These are phyloP conservation scores for Thielaviopsis euricoi DNA, from an alignment of 2,329 filamentous ascomycete species.

Conservation along the genomic window DNA sequence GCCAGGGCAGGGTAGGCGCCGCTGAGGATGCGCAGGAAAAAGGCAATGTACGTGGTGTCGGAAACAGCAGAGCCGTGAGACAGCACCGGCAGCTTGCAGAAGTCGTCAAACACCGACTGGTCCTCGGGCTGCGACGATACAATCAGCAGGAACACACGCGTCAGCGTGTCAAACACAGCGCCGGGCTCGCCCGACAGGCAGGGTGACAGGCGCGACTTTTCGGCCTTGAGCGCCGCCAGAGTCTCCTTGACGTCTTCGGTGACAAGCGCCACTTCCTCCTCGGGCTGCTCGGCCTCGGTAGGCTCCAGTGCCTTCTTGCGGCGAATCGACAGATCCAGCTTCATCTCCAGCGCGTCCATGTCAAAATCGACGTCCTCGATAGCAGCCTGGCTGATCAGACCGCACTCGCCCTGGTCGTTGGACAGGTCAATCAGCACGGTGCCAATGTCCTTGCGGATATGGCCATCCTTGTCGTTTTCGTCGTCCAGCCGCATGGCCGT, in stretches of 20 bases:
- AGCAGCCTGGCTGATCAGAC: slow-evolving; percentile 48
- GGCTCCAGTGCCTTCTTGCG: slow-evolving; percentile 33
- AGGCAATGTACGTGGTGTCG: slow-evolving; percentile 53
- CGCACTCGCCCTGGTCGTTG: slow-evolving; percentile 39
- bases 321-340: slow-evolving; percentile 53
- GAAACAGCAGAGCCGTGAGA: slow-evolving; percentile 36
- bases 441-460: slow-evolving; percentile 46
- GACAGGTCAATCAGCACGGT: slow-evolving; percentile 50
- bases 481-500: slow-evolving; percentile 42
- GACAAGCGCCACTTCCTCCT: slow-evolving; percentile 23
- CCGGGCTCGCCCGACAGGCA: slow-evolving; percentile 36
- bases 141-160: slow-evolving; percentile 39
- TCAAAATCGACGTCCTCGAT: slow-evolving; percentile 54
- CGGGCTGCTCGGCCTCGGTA: slow-evolving; percentile 33
- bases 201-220: slow-evolving; percentile 25
- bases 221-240: slow-evolving; percentile 23
- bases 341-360: slow-evolving; percentile 58
- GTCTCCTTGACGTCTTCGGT: slow-evolving; percentile 23
- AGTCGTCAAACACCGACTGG: slow-evolving; percentile 26
- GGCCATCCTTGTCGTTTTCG: slow-evolving; percentile 34
- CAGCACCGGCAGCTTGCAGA: slow-evolving; percentile 39
- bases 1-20: slow-evolving; percentile 53
- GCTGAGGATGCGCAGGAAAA: slow-evolving; percentile 61
- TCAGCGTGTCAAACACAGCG: slow-evolving; percentile 40
- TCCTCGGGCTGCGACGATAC: slow-evolving; percentile 28